A percentile compares a stretch with the other conserved stretches of the same genome.
Evolutionary conservation across 2,329 filamentous ascomycete genomes (phyloP).

Genomic region (Alternaria sp.): DNA sequence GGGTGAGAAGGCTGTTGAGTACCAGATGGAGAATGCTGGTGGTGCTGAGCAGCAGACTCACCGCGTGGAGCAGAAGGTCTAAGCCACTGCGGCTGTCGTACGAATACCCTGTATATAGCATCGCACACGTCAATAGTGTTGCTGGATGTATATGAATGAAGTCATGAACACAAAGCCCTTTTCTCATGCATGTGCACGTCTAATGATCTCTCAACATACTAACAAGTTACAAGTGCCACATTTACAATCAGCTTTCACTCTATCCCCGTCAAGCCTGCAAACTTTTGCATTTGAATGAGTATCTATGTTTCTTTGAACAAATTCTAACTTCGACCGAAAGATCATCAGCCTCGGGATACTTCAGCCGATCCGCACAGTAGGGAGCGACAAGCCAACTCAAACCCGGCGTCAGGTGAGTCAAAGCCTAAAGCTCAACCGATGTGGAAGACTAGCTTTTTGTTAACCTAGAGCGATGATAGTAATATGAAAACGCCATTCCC

Average conservation of each 20-base stretch:
- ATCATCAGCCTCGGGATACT: background rate
- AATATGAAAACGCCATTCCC: background rate
- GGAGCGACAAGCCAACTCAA: background rate
- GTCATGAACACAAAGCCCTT: background rate
- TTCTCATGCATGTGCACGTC: background rate
- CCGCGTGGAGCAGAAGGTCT: conserved; percentile 29
- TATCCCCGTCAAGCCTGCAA: rapidly evolving
- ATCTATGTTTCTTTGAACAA: background rate
- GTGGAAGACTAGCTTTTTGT: background rate
- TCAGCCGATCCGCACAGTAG: background rate
- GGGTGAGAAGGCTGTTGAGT: conserved; percentile 41
- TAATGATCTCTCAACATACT: no score
- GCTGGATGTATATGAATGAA: background rate
- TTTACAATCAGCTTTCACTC: no score
- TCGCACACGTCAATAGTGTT: background rate
- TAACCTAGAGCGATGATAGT: background rate
- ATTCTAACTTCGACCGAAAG: background rate
- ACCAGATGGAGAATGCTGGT: conserved; percentile 33
- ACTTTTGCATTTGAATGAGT: background rate
- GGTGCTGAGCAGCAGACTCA: conserved; percentile 18
- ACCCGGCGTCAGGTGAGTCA: background rate
- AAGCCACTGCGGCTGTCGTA: background rate
- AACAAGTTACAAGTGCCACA: background rate
- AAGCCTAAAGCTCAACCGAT: background rate
- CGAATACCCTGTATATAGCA: background rate